Conservation (phyloP, 345 rosid genomes). For the Arabidopsis suecica region DNA sequence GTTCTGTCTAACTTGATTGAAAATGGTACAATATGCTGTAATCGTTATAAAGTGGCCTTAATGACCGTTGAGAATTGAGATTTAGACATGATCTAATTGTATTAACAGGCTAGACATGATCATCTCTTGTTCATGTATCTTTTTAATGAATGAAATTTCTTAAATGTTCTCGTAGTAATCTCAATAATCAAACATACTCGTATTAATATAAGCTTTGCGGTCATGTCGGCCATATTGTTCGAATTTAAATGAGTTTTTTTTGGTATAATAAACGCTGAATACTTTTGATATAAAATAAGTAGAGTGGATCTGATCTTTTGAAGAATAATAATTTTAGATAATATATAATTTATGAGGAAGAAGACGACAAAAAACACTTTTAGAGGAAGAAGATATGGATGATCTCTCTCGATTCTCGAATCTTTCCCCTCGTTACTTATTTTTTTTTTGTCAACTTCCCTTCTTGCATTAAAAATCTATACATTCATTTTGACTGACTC, state of each 20-base stretch:
- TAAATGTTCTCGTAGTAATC: neutral
- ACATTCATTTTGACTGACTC: neutral
- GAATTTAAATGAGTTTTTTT: neutral
- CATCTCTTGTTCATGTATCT: neutral
- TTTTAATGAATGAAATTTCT: neutral
- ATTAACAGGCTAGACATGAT: too few species aligned
- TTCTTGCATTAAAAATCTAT: neutral
- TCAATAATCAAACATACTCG: conserved; percentile 17
- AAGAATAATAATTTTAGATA: conserved; percentile 30
- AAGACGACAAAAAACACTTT: conserved; percentile 47
- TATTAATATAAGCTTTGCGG: conserved; percentile 2
- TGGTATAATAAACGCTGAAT: neutral
- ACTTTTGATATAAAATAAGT: conserved; percentile 24
- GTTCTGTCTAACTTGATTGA: neutral
- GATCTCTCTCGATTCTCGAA: conserved; percentile 43
- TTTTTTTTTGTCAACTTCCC: neutral
- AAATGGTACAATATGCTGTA: neutral
- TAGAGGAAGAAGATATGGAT: conserved; percentile 47
- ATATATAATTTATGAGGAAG: conserved; percentile 5
- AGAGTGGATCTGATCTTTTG: conserved; percentile 37
- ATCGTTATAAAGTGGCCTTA: too few species aligned
- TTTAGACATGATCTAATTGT: too few species aligned
- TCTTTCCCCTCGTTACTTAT: conserved; percentile 10
- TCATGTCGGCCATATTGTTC: conserved; percentile 37
- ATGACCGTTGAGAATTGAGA: too few species aligned